Conservation (phyloP, 2,329 filamentous ascomycete species). For the Trichoderma sp. region DNA sequence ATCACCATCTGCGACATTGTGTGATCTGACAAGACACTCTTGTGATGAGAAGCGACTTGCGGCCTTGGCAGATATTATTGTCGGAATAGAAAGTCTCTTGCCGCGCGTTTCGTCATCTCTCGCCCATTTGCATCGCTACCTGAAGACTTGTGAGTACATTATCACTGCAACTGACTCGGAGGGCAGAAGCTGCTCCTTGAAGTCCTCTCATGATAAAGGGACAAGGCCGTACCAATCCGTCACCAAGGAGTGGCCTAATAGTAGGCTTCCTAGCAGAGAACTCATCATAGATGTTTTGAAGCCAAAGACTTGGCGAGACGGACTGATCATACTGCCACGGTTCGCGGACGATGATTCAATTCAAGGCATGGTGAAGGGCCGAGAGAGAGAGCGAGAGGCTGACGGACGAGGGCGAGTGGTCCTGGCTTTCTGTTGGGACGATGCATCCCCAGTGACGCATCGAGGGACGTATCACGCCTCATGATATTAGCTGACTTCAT, state of each 20-base stretch:
- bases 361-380: background rate
- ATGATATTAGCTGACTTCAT: background rate
- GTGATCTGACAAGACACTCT: too few relatives aligned
- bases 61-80: too few relatives aligned
- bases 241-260: background rate
- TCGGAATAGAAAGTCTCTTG: too few relatives aligned
- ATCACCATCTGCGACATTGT: too few relatives aligned
- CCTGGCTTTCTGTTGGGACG: conserved; percentile 4
- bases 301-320: conserved; percentile 57
- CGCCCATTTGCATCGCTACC: too few relatives aligned
- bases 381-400: conserved; percentile 1
- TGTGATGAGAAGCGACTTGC: too few relatives aligned
- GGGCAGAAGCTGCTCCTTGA: conserved; percentile 67
- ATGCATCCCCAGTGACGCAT: background rate
- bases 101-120: too few relatives aligned
- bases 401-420: background rate
- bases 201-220: conserved; percentile 82
- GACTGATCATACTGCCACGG: conserved; percentile 60
- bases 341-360: conserved; percentile 26
- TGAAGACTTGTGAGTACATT: too few relatives aligned
- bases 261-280: background rate
- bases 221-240: conserved; percentile 65
- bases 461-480: background rate
- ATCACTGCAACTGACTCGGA: conserved; percentile 50
- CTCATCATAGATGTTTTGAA: conserved; percentile 33